Evolutionary conservation across 2,329 filamentous ascomycete genomes (phyloP), one percentile per base, ranked within the genome.

Genomic region (Dactylonectria macrodidyma): DNA sequence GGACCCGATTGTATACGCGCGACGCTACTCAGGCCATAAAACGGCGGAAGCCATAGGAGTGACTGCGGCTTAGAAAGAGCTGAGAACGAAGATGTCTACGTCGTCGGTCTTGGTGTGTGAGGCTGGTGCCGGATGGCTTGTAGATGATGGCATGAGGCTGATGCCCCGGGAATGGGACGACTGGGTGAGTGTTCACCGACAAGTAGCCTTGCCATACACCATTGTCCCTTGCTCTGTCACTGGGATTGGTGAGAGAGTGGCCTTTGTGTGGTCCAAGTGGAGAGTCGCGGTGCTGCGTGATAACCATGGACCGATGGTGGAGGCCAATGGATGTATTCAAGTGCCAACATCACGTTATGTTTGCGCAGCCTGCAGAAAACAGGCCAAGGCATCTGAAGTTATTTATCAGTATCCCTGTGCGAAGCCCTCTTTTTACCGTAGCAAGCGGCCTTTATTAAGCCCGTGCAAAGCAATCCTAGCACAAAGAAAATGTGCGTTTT

Each of bases 1-100:
- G 2, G 83, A 85, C 62, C 81, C 83, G 2, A 68, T 85, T n/a
- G 78, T 79, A 6, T 85, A 85, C 60, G 77, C 83, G 0, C 65
- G 66, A 9, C 55, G 73, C 36, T 80, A 80, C 57, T 77, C 78
- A 1, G 76, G 78, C 1, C 46, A 65, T 2, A 75, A 74, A 3
- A 75, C 75, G 1, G 77, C 75, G 1, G 3, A 54, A 2, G 47
- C 64, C 0, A 70, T 83, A 62, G 34, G 55, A 30, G 7, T 14
- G 3, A 48, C 58, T 1, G 2, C 46, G 8, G 50, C 48, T 9
- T 84, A 81, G 81, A 24, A 26, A 6, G 70, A 75, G 48, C 62
- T 83, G n/a, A 71, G 74, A 61, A 41, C 63, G 2, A 73, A 77
- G 14, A 84, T 84, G 81, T 72, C 69, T 44, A 55, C 41, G 1